Evolutionary conservation across 2,329 filamentous ascomycete species (phyloP), one percentile per base, ranked within the genome.

Genomic region (Drechslerella stenobrocha): DNA sequence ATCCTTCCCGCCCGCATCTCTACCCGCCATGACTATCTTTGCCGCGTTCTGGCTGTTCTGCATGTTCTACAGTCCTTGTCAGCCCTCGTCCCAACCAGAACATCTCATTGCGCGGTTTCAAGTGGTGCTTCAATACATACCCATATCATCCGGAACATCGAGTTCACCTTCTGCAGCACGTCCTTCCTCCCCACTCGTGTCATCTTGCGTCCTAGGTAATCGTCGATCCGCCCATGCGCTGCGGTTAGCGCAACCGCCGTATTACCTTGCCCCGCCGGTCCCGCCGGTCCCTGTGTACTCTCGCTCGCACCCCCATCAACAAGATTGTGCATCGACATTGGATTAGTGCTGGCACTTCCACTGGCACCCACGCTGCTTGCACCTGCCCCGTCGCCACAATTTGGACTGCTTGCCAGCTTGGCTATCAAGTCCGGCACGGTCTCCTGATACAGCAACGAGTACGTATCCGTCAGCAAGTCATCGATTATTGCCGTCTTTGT

Each of bases 381-480:
- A 20, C 13, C 37, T 4, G 13, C 37, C 4, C 37, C 37, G 22
- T n/a, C 34, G 15, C 34, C 34, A 37, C 34, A 4, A n/a, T 73
- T 42, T 73, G 75, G 48, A 78, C 77, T 69, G 37, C 37, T 18
- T 77, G 79, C 57, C 79, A 76, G 63, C 77, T 74, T 73, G 75
- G 65, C 79, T 77, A n/a, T 76, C 75, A 24, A 79, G 79, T 79
- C 80, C 40, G 82, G 82, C 1, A 84, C 84, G 48, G 90, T 78
- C 26, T 86, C 83, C 15, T 82, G 80, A 74, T 89, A 93, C 13
- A 95, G 79, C 48, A 84, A 81, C 0, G 89, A 87, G 76, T 96
- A 98, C 48, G 88, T 86, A 76, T 98, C 93, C 20, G 87, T 88
- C 71, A 96, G 88, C n/a, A 97, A 81, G 74, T 98, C 93, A 73